Evolutionary conservation across 2,329 filamentous ascomycete genomes (phyloP), one percentile per base, ranked within the genome.

Genomic region (Aspergillus brasiliensis): DNA sequence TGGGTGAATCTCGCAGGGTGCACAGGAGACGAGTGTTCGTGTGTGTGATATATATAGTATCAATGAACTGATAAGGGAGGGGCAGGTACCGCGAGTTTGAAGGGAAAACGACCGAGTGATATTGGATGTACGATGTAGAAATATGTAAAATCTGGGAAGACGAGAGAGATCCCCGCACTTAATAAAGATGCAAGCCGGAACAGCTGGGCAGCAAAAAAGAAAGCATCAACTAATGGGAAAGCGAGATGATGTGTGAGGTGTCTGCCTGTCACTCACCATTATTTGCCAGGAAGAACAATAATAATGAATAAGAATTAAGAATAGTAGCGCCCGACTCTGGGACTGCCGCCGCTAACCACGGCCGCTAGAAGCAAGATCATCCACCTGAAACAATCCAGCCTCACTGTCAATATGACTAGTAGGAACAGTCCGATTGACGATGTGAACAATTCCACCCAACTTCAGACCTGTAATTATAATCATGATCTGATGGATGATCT

Each of bases 281-380:
- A 6, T 6, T 11, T 10, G 28, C 34, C 25, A 54, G 17, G n/a
- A 28, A 28, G 51, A 42, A 53, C 7, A 42, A 48, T 23, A 44
- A 44, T 44, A 38, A 34, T 31, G 8, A 37, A 21, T 31, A 8
- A 48, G 13, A 15, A 27, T 15, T 19, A 48, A 49, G 21, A 49
- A 27, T 49, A 21, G 28, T 23, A 38, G 27, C 27, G 21, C 25
- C 27, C 46, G 27, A 34, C 13, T n/a, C 46, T 49, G 46, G 25
- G 49, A 19, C 49, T 54, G 51, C 52, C 52, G 52, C 52, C 52
- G 44, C 52, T 55, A 55, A 54, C 38, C 25, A 42, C 34, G 31
- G 8, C 52, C 34, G 34, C 52, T 55, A 28, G 40, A 42, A 38
- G 31, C 11, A 34, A 10, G 46, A 49, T 44, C 37, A 13, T n/a